These are phyloP conservation scores for Colletotrichum costaricense DNA, from an alignment of 2,329 filamentous ascomycete species.

Conservation along the genomic window DNA sequence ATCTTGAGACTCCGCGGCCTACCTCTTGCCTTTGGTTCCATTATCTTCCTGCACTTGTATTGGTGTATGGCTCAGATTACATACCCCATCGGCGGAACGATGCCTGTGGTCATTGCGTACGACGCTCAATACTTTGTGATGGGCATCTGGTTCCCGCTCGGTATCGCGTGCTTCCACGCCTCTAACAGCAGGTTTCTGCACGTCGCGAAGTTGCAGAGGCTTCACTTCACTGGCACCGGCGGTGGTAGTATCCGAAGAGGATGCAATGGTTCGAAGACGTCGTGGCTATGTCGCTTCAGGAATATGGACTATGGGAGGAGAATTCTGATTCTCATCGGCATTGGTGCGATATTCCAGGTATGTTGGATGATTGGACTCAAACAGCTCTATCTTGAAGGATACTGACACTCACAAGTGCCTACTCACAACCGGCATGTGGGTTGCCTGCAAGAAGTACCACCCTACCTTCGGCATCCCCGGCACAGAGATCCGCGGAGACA, in stretches of 20 bases:
- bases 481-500: slow-evolving; percentile 45
- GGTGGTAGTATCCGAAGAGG: background rate
- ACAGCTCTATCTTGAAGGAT: no score
- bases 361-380: background rate
- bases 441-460: slow-evolving; percentile 69
- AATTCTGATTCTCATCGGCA: slow-evolving; percentile 56
- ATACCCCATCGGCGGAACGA: slow-evolving; percentile 53
- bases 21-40: slow-evolving; percentile 51
- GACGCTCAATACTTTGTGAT: slow-evolving; percentile 68
- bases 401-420: slow-evolving; percentile 54
- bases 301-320: slow-evolving; percentile 51
- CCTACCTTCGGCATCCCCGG: slow-evolving; percentile 58
- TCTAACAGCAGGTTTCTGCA: slow-evolving; percentile 64
- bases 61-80: slow-evolving; percentile 55
- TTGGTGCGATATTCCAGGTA: slow-evolving; percentile 63
- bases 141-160: slow-evolving; percentile 67
- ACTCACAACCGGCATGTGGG: slow-evolving; percentile 64
- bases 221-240: slow-evolving; percentile 18
- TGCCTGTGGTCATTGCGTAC: slow-evolving; percentile 55
- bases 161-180: slow-evolving; percentile 69
- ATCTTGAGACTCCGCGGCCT: slow-evolving; percentile 55
- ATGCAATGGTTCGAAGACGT: slow-evolving; percentile 44
- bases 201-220: slow-evolving; percentile 60
- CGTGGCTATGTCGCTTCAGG: slow-evolving; percentile 48
- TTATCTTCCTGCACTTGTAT: slow-evolving; percentile 51